These are phyloP conservation scores for Trichosporon sp. DNA, from an alignment of 1,284 basidiomycete genomes.

Conservation along the genomic window DNA sequence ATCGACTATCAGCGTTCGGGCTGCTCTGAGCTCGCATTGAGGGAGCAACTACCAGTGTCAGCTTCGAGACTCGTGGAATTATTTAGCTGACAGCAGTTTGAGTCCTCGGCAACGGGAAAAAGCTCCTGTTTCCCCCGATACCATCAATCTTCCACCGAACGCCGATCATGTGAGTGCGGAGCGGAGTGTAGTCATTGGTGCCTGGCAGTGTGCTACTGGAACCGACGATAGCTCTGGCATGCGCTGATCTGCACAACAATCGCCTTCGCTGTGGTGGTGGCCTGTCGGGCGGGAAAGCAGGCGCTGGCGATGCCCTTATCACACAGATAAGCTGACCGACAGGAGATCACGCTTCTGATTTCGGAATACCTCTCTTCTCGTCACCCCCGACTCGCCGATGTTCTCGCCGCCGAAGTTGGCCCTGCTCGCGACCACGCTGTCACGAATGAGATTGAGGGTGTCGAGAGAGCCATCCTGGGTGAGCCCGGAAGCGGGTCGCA, in stretches of 20 bases:
- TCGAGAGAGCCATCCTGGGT: conserved; percentile 57
- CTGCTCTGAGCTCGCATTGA: not conserved
- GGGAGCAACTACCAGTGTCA: too few relatives aligned
- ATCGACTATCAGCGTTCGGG: too few relatives aligned
- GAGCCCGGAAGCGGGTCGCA: not conserved
- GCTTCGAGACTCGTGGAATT: not conserved
- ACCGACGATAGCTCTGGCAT: not conserved
- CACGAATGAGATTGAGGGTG: conserved; percentile 50
- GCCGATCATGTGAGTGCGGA: conserved; percentile 29
- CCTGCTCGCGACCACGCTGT: conserved; percentile 42
- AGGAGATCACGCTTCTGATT: conserved; percentile 56
- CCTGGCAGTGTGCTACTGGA: not conserved
- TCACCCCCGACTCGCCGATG: conserved; percentile 51
- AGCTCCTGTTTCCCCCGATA: conserved; percentile 21
- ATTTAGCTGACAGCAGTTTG: conserved; percentile 22
- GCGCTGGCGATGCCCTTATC: not conserved
- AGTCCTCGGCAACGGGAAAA: conserved; percentile 31
- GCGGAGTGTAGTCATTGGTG: not conserved
- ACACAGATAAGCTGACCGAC: conserved; percentile 16
- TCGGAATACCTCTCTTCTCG: conserved; percentile 58
- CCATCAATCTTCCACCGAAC: conserved; percentile 23
- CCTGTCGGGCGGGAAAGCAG: not conserved
- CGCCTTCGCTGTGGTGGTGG: too few relatives aligned
- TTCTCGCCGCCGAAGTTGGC: conserved; percentile 56
- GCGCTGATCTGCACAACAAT: too few relatives aligned